Conservation (phyloP, 768 basidiomycete species). For the Lyophyllum decastes region DNA sequence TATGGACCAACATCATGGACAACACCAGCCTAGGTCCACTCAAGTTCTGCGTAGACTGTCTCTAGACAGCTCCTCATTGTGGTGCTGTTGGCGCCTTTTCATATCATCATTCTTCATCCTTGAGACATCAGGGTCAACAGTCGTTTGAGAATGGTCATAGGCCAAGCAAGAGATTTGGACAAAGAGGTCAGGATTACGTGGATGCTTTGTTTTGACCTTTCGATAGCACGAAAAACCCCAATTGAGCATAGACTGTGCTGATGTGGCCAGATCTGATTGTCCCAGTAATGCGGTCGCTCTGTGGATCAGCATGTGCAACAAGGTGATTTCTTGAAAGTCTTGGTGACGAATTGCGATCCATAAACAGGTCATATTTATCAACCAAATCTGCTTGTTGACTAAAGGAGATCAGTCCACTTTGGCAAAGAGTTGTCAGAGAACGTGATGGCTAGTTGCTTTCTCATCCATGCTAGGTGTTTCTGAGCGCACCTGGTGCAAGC, state of each 20-base stretch:
- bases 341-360: conserved; percentile 65
- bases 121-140: conserved; percentile 27
- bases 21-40: not conserved
- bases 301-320: conserved; percentile 70
- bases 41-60: not conserved
- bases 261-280: conserved; percentile 65
- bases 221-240: conserved; percentile 70
- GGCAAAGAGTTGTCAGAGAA: conserved; percentile 72
- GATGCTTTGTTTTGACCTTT: conserved; percentile 39
- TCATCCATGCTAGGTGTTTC: conserved; percentile 41
- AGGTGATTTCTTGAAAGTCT: conserved; percentile 55
- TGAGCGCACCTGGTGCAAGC: conserved; percentile 58
- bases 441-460: conserved; percentile 73
- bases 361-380: conserved; percentile 71
- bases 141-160: conserved; percentile 49
- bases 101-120: conserved; percentile 20
- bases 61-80: not conserved
- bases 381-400: conserved; percentile 81
- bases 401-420: conserved; percentile 66
- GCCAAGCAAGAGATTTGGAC: conserved; percentile 66
- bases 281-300: conserved; percentile 65
- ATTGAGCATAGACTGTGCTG: conserved; percentile 75
- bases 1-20: not conserved
- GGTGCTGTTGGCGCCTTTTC: not conserved
- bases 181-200: conserved; percentile 63